Evolutionary conservation across 2,329 filamentous ascomycete genomes (phyloP).

Genomic region (Aureobasidium zeae): DNA sequence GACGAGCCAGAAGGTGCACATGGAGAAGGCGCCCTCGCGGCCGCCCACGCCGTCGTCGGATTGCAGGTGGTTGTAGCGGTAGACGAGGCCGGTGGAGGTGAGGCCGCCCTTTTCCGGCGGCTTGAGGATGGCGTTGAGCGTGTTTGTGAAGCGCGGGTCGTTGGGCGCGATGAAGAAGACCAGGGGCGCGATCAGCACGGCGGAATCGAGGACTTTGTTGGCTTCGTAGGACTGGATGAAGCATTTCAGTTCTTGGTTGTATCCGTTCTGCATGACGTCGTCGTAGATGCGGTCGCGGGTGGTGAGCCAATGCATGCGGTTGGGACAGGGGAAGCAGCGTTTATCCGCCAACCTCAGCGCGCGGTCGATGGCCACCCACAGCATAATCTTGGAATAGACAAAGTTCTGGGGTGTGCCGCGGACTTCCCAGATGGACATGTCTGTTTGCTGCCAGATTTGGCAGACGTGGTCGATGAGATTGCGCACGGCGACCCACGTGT

Average conservation of each 20-base stretch:
- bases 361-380: conserved; percentile 68
- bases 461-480: conserved; percentile 62
- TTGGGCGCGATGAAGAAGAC: conserved; percentile 74
- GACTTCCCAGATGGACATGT: conserved; percentile 81
- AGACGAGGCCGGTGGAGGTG: conserved; percentile 61
- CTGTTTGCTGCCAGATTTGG: conserved; percentile 53
- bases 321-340: conserved; percentile 62
- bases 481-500: conserved; percentile 63
- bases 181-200: conserved; percentile 65
- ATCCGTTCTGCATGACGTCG: conserved; percentile 69
- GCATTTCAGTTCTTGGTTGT: conserved; percentile 58
- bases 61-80: conserved; percentile 60
- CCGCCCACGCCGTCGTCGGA: conserved; percentile 67
- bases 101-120: conserved; percentile 66
- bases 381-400: conserved; percentile 71
- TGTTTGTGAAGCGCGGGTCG: conserved; percentile 64
- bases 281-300: conserved; percentile 62
- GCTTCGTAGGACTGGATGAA: conserved; percentile 72
- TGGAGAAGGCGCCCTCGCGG: conserved; percentile 65
- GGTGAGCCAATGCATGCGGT: conserved; percentile 47
- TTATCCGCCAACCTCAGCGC: conserved; percentile 35
- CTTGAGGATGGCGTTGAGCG: conserved; percentile 61
- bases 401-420: conserved; percentile 68
- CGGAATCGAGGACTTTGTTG: conserved; percentile 60
- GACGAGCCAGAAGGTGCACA: conserved; percentile 78